Percentiles rank a stretch among this genome's conserved stretches.
These are phyloP conservation scores for Albizia julibrissin DNA, from an alignment of 306 rosid genomes.

Conservation along the genomic window DNA sequence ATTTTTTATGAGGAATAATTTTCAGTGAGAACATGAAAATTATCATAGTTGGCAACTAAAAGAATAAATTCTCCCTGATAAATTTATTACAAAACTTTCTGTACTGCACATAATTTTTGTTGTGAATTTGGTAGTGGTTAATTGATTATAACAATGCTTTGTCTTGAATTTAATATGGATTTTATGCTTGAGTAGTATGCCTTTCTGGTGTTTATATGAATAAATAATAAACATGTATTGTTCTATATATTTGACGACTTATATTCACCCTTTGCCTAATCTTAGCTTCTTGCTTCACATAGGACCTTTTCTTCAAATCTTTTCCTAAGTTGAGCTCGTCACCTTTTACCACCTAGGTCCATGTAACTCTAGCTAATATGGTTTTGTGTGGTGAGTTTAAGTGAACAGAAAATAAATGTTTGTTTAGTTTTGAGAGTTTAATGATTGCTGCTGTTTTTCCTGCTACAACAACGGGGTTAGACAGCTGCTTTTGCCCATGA, in stretches of 20 bases:
- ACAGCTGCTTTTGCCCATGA: not conserved
- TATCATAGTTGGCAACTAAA: not conserved
- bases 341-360: not conserved
- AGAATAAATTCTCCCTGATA: not conserved
- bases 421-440: not conserved
- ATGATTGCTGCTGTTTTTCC: not conserved
- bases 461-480: constrained; percentile 9
- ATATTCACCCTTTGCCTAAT: not conserved
- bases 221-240: too few relatives aligned
- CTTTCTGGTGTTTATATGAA: not conserved
- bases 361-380: not conserved
- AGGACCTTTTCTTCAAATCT: not conserved
- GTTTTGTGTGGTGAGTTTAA: constrained; percentile 1
- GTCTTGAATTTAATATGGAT: not conserved
- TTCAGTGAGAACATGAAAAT: not conserved
- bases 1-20: not conserved
- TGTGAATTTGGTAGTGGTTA: not conserved
- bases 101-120: not conserved
- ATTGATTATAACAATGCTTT: not conserved
- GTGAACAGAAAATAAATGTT: constrained; percentile 18
- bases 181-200: not conserved
- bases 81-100: not conserved
- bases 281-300: not conserved
- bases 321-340: not conserved
- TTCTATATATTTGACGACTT: not conserved